Percentiles rank a stretch among this genome's conserved stretches.
phyloP scores from a whole-genome alignment of 495 filamentous ascomycete species.

The Hypoxylon lienhwacheense region DNA sequence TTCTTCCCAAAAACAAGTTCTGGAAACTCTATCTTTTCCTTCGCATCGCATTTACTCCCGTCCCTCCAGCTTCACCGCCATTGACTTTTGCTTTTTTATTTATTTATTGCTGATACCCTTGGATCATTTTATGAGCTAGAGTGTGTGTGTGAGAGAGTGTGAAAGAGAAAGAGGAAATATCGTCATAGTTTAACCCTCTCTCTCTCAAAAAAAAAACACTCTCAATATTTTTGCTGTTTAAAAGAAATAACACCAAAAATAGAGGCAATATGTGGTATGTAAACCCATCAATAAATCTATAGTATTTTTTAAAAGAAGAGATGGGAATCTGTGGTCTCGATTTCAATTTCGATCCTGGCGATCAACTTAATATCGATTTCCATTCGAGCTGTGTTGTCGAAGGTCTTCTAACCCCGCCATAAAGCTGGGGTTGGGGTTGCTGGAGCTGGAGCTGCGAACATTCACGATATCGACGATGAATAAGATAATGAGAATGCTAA shows the following conservation, averaged over 20 bases:
- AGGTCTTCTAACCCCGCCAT: neutral
- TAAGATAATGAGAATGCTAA: slow-evolving; percentile 30
- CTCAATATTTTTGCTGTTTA: slow-evolving; percentile 16
- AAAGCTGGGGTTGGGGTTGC: neutral
- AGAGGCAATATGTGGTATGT: slow-evolving; percentile 35
- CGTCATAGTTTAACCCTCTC: slow-evolving; percentile 5
- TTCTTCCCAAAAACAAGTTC: slow-evolving; percentile 17
- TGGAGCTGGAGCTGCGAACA: neutral
- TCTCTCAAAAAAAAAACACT: slow-evolving; percentile 11
- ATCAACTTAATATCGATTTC: neutral
- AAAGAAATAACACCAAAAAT: slow-evolving; percentile 12
- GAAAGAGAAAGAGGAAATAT: slow-evolving; percentile 1
- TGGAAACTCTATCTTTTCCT: slow-evolving; percentile 30
- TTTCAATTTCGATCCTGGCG: neutral
- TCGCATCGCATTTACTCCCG: slow-evolving; percentile 11
- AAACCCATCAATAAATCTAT: slow-evolving; percentile 6
- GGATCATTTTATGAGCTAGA: slow-evolving; percentile 7
- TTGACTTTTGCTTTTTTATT: slow-evolving; percentile 22
- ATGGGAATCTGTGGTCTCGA: slow-evolving; percentile 1
- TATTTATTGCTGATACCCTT: slow-evolving; percentile 27
- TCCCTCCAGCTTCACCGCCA: slow-evolving; percentile 38
- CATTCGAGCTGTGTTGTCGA: neutral
- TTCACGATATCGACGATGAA: neutral
- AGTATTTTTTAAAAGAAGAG: neutral
- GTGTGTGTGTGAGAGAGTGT: too few species aligned